Base-by-base conservation (phyloP, 2,329 filamentous ascomycete species). In the Cladophialophora immunda region DNA sequence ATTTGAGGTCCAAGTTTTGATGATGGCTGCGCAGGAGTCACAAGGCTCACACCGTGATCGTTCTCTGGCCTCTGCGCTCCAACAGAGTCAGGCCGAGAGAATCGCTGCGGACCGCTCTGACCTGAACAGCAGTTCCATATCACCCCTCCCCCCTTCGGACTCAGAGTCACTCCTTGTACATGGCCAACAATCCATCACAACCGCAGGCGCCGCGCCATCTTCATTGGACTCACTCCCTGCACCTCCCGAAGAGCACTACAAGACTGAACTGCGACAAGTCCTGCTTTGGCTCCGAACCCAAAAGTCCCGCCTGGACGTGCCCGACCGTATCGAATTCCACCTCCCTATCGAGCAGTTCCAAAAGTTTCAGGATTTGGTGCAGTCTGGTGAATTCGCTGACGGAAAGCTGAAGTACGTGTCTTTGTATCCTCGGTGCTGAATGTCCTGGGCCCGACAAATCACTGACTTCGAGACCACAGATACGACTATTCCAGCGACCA, bases 401-500 rank as follows among this genome's bases (percentile, higher is more conserved):
- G 38, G 4, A 4, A 41, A 41, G 38, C 5, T n/a, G 38, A 19
- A 6, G 15, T 41, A n/a, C 38, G 17, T 11, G 32, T 9, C 32
- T 41, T n/a, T n/a, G 38, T 1, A 41, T 11, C 34, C 13, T 4
- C 34, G 15, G 15, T 8, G 34, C 34, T 38, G 34, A 38, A 17
- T 15, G 9, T 15, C 34, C 34, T 38, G 13, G 15, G 11, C 38
- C 7, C 17, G 15, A 41, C 38, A 4, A 8, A 15, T 38, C 1
- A 41, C 17, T 11, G 4, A n/a, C 38, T 36, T 36, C 2, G 4
- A 45, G 47, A 30, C 45, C 13, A 61, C 19, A 62, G 59, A 53
- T 62, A 62, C 59, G 59, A 62, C 59, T 62, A 62, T 62, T 62
- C 59, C 30, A 19, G 19, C 19, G 29, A 17, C 30, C 13, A 13